These are phyloP conservation scores for Yamagishiella unicocca DNA, from an alignment of 139 green algal genomes.

Conservation along the genomic window DNA sequence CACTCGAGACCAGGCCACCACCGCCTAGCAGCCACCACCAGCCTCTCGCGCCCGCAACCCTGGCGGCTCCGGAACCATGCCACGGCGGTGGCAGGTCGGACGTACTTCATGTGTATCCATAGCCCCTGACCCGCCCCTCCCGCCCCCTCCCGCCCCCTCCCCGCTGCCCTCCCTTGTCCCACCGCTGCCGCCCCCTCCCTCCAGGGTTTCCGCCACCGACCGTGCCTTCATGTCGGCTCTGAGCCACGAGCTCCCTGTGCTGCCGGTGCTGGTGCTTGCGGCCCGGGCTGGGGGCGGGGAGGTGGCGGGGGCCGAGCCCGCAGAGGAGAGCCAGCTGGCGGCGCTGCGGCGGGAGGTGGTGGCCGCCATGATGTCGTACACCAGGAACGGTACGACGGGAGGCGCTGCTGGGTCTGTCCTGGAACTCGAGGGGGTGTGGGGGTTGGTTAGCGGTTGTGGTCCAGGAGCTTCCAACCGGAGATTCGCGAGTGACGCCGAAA, in stretches of 20 bases:
- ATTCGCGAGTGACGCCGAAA: too few relatives aligned
- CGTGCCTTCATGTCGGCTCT: conserved; percentile 40
- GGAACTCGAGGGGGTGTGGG: too few relatives aligned
- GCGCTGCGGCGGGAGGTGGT: background rate
- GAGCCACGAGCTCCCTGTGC: conserved; percentile 20
- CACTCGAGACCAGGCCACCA: too few relatives aligned
- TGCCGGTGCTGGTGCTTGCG: conserved; percentile 25
- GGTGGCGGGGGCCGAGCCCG: background rate
- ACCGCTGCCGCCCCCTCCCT: background rate
- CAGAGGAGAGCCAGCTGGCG: background rate
- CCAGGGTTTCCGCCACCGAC: background rate
- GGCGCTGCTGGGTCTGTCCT: too few relatives aligned
- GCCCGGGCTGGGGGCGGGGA: background rate
- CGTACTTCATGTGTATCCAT: too few relatives aligned
- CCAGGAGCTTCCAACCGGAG: too few relatives aligned
- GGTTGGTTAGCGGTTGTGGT: too few relatives aligned
- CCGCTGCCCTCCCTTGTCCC: background rate
- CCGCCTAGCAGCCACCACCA: too few relatives aligned
- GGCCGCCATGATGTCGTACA: conserved; percentile 1
- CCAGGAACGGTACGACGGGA: background rate
- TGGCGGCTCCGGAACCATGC: too few relatives aligned
- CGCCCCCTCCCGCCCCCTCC: background rate
- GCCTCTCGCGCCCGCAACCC: too few relatives aligned
- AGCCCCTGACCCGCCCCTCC: too few relatives aligned
- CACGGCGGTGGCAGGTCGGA: too few relatives aligned